These are phyloP conservation scores for Linderina pennispora DNA, from an alignment of 192 early-diverging fungal species.

Conservation along the genomic window DNA sequence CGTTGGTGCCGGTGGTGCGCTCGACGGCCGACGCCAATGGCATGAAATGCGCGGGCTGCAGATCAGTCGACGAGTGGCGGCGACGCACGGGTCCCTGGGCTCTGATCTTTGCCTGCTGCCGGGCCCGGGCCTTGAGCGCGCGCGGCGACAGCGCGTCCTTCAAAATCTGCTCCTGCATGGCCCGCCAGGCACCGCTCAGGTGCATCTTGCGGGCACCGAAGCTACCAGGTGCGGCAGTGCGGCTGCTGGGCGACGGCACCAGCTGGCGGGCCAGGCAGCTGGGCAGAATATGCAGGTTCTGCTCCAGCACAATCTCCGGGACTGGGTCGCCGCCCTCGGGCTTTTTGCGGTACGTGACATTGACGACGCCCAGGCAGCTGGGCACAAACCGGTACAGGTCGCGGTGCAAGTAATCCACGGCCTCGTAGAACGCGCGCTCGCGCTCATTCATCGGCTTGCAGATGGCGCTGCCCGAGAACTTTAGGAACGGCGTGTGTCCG, in stretches of 20 bases:
- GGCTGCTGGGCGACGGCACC: conserved; percentile 12
- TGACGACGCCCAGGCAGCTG: conserved; percentile 88
- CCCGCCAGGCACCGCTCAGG: conserved; percentile 54
- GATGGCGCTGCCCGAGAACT: conserved; percentile 94
- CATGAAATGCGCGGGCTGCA: conserved; percentile 30
- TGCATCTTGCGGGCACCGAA: conserved; percentile 44
- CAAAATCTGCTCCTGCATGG: conserved; percentile 83
- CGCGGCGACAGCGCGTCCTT: conserved; percentile 86
- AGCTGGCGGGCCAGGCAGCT: conserved; percentile 53
- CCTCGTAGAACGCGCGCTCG: conserved; percentile 90
- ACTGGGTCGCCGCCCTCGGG: conserved; percentile 29
- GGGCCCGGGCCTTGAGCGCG: conserved; percentile 67
- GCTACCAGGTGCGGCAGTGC: conserved; percentile 42
- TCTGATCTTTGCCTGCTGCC: conserved; percentile 49
- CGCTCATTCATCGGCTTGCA: conserved; percentile 87
- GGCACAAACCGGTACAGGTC: conserved; percentile 84
- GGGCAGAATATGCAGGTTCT: conserved; percentile 84
- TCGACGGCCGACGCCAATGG: conserved; percentile 3
- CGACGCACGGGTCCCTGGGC: conserved; percentile 37
- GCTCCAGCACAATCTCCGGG: conserved; percentile 74
- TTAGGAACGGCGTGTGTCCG: conserved; percentile 93
- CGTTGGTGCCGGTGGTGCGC: conserved; percentile 6
- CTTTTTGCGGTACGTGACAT: conserved; percentile 71
- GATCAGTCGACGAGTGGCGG: conserved; percentile 50
- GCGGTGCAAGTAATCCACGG: conserved; percentile 65